Percentiles rank a stretch among this genome's conserved stretches.
phyloP scores from a whole-genome alignment of 2,329 filamentous ascomycete species.

The Catunica adiposa region DNA sequence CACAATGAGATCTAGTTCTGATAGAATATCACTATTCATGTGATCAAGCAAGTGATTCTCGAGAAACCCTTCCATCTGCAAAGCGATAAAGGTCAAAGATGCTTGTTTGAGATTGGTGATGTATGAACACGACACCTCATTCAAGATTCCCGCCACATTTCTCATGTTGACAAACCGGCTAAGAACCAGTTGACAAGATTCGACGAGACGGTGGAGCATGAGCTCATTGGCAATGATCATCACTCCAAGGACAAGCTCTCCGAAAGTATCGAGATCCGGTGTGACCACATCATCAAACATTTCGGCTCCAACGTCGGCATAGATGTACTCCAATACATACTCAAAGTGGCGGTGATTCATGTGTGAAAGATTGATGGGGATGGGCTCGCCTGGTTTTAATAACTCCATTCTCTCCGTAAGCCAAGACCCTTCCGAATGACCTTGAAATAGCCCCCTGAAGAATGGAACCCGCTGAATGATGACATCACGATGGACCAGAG shows the following conservation, averaged over 20 bases:
- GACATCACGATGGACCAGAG: slow-evolving; percentile 60
- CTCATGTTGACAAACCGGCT: slow-evolving; percentile 71
- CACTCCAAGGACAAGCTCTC: slow-evolving; percentile 80
- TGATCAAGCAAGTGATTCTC: slow-evolving; percentile 78
- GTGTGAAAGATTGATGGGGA: slow-evolving; percentile 70
- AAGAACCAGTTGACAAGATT: slow-evolving; percentile 73
- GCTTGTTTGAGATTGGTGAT: slow-evolving; percentile 76
- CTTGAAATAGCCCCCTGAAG: slow-evolving; percentile 77
- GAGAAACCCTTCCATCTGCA: slow-evolving; percentile 81
- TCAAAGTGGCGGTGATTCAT: slow-evolving; percentile 57
- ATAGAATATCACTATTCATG: slow-evolving; percentile 66
- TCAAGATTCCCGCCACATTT: slow-evolving; percentile 73
- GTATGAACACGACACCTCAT: slow-evolving; percentile 69
- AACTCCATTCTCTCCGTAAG: slow-evolving; percentile 47
- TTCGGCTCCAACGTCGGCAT: slow-evolving; percentile 64
- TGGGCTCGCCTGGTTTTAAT: slow-evolving; percentile 20
- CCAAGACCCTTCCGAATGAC: slow-evolving; percentile 76
- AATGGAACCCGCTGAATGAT: slow-evolving; percentile 78
- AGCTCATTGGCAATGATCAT: slow-evolving; percentile 83
- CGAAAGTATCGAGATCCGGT: slow-evolving; percentile 61
- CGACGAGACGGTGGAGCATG: slow-evolving; percentile 81
- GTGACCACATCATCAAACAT: slow-evolving; percentile 65
- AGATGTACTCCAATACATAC: slow-evolving; percentile 66
- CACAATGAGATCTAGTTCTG: slow-evolving; percentile 65
- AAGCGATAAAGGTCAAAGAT: slow-evolving; percentile 75